A percentile compares a stretch with the other conserved stretches of the same genome.
phyloP scores from a whole-genome alignment of 306 rosid species.

The Vicia villosa region DNA sequence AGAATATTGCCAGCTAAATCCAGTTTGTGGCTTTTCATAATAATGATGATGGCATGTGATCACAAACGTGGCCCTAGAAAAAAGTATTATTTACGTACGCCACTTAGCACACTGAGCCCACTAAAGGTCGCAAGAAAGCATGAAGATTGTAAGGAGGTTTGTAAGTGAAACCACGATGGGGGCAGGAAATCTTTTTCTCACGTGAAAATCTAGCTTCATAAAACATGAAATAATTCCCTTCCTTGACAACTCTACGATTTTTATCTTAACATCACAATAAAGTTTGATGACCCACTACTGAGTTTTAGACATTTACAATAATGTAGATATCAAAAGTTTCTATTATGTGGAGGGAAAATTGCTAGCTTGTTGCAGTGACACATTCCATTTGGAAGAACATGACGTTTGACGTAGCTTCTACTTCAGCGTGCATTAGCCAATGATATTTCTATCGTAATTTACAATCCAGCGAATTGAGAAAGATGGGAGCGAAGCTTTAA shows the following conservation, averaged over 20 bases:
- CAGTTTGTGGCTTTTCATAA: conserved; percentile 19
- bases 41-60: conserved; percentile 15
- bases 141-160: not conserved
- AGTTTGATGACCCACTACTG: not conserved
- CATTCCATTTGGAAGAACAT: conserved; percentile 17
- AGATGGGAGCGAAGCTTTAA: conserved; percentile 54
- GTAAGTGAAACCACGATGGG: conserved; percentile 17
- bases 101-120: not conserved
- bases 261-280: not conserved
- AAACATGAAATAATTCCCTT: conserved; percentile 17
- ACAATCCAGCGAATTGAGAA: conserved; percentile 54
- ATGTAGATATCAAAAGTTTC: not conserved
- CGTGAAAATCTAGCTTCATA: conserved; percentile 43
- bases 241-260: not conserved
- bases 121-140: conserved; percentile 1
- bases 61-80: conserved; percentile 7
- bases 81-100: conserved; percentile 8
- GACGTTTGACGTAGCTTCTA: conserved; percentile 58
- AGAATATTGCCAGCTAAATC: conserved; percentile 32
- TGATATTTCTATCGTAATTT: conserved; percentile 59
- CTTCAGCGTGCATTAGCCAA: conserved; percentile 55
- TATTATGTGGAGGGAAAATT: not conserved
- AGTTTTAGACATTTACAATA: not conserved
- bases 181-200: conserved; percentile 29
- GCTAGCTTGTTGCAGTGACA: not conserved